Evolutionary conservation across 164 flowering plant species (phyloP), one percentile per base, ranked within the genome.

Genomic region (Vitis cinerea): DNA sequence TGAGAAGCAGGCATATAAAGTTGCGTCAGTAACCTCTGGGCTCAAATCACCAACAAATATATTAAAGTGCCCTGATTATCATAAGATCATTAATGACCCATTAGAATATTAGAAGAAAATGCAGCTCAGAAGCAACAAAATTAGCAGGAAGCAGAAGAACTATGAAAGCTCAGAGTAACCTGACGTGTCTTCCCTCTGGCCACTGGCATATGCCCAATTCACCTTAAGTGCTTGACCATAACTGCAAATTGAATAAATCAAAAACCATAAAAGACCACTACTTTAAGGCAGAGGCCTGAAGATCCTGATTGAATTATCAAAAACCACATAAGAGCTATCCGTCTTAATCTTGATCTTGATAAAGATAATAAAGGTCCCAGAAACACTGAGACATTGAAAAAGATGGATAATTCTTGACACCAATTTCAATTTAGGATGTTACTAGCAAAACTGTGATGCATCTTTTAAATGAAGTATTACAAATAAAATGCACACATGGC

Each of bases 181-280:
- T 77, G 98, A 87, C 57, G 99, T 96, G 69, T 96, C 99, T 71
- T 96, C 99, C 76, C 98, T 88, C 83, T 96, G 99, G 62, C 94
- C 93, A 80, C 97, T 90, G 57, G 98, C 94, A 81, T 93, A 96
- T 68, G 99, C 99, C 98, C 98, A 96, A 67, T 96, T 96, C 63
- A 96, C 99, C 82, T 96, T 96, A 61, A 96, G 89, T 44, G 98
- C 92, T 81, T 92, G 99, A 72, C 99, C 99, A 83, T 88, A 96
- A 74, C 99, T 96, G 86, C 31, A 82, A 65, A 71, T 27, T 29
- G 50, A 44, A 67, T n/a, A 49, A 52, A 30, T 49, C 47, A 70
- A 16, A 70, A 10, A 64, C 10, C 61, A 48, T 37, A 15, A 53
- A 15, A 29, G 10, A 62, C 29, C 13, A 23, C 55, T 9, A 11